Base-by-base conservation (phyloP, 495 filamentous ascomycete genomes). In the Acidiella bohemica region DNA sequence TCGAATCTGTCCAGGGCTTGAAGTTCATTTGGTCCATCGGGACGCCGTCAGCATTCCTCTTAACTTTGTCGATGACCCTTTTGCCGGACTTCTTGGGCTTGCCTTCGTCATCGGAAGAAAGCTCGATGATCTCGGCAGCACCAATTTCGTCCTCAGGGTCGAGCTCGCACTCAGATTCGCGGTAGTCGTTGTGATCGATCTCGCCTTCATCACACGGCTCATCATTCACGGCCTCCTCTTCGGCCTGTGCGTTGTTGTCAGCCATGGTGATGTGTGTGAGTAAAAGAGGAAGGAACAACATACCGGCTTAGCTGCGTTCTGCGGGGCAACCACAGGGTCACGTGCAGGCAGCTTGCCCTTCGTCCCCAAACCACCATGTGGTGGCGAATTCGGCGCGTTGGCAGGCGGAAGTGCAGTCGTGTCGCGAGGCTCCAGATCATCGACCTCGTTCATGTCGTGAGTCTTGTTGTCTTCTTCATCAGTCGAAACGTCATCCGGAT, bases 201-300 rank as follows among this genome's bases (percentile, higher is more conserved):
- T 12, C 36, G 29, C 36, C 42, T 35, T 46, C 44, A 31, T 44
- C 42, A 20, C 37, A 25, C 2, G n/a, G 24, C 18, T 44, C 42
- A 2, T 31, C 9, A 2, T 30, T 34, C 2, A 2, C 6, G 2
- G 37, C 42, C 5, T 43, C 30, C 11, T 26, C 32, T 32, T 16
- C 12, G 4, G 19, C 41, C 12, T 22, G 32, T 34, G 13, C n/a
- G n/a, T n/a, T n/a, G n/a, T n/a, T n/a, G n/a, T n/a, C n/a, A n/a
- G n/a, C n/a, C n/a, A n/a, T n/a, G n/a, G n/a, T n/a, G n/a, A n/a
- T n/a, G n/a, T n/a, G n/a, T n/a, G n/a, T n/a, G n/a, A n/a, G n/a
- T n/a, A 18, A 2, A 18, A 6, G 32, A 20, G 32, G 3, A 25
- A 3, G 19, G 2, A 2, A 8, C 9, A 30, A 36, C 30, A 13